Evolutionary conservation across 495 filamentous ascomycete species (phyloP), one percentile per base, ranked within the genome.

Genomic region (Amorphotheca resinae): DNA sequence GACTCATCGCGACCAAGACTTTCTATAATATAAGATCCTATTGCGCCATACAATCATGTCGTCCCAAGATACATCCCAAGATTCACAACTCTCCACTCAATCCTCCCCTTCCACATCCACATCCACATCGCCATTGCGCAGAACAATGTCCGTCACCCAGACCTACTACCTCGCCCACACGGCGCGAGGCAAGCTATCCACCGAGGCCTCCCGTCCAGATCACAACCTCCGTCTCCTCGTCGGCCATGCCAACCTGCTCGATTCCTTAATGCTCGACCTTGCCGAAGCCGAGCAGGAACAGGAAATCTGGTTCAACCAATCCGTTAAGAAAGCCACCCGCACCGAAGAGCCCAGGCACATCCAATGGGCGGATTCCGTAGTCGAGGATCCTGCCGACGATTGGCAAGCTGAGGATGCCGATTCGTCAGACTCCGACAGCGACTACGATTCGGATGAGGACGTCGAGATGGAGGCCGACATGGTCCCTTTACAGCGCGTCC

Each of bases 121-220:
- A n/a, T n/a, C n/a, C n/a, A n/a, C n/a, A n/a, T n/a, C n/a, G n/a
- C n/a, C n/a, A n/a, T n/a, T n/a, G n/a, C n/a, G n/a, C n/a, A n/a
- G n/a, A n/a, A n/a, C 5, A 11, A 96, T 98, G 91, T 87, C 79
- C 60, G 79, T 96, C 65, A 87, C 91, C 3, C 85, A 95, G 67
- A 95, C 88, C 49, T 96, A 95, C 79, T 93, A 85, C 70, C 79
- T 96, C 53, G 91, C 93, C 57, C 84, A 93, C 72, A 86, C 86
- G 64, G 91, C 91, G 60, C 78, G 91, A 53, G 80, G 78, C 60
- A 96, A 98, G 85, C 87, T 98, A 56, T 83, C 85, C 45, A 73
- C 70, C 41, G 88, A 95, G 66, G 91, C 91, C 72, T 76, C 78
- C 64, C 78, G 78, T 47, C 70, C 80, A 53, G 93, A 96, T 58